Evolutionary conservation across 2,329 filamentous ascomycete genomes (phyloP), one percentile per base, ranked within the genome.

Genomic region (Diplodia intermedia): DNA sequence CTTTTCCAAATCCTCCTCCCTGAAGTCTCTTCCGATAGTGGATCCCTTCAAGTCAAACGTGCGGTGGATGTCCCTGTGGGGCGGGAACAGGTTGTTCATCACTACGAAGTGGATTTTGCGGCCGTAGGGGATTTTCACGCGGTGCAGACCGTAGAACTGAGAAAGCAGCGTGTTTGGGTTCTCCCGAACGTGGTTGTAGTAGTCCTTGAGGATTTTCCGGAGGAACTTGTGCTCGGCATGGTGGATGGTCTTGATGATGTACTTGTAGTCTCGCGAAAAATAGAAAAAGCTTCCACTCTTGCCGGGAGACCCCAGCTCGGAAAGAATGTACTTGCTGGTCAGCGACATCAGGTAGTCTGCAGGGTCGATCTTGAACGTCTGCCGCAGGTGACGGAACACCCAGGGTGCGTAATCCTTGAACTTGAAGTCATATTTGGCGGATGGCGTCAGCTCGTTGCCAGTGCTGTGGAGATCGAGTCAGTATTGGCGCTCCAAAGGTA

Each of bases 331-430:
- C 82, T 99, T 99, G 80, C 94, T 95, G 15, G 95, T 98, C 75
- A 99, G 83, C 8, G 95, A 99, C 89, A 99, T 96, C 70, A 99
- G 88, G 78, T 99, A 99, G 80, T 99, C 95, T 73, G 94, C 95
- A 26, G 95, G 95, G 77, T 99, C 95, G 67, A 98, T 88, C 73
- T 91, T 89, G 83, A 99, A 99, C 71, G 90, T 91, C 60, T 89
- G 85, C 72, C 95, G 91, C 53, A 99, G 86, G 80, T 93, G 92
- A 75, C 95, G 92, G 81, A 99, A 99, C 69, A 99, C 95, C 94
- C 94, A 98, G 68, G 95, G 95, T n/a, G 94, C 94, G 80, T 99
- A 99, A 82, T 99, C 95, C 83, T 99, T 99, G 86, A 99, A 99
- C 81, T 99, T 99, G 89, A 99, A 99, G 82, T 99, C 95, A 83